Percentiles rank a stretch among this genome's conserved stretches.
phyloP scores from a whole-genome alignment of 495 filamentous ascomycete species.

The Hyphodiscus hymeniophilus region DNA sequence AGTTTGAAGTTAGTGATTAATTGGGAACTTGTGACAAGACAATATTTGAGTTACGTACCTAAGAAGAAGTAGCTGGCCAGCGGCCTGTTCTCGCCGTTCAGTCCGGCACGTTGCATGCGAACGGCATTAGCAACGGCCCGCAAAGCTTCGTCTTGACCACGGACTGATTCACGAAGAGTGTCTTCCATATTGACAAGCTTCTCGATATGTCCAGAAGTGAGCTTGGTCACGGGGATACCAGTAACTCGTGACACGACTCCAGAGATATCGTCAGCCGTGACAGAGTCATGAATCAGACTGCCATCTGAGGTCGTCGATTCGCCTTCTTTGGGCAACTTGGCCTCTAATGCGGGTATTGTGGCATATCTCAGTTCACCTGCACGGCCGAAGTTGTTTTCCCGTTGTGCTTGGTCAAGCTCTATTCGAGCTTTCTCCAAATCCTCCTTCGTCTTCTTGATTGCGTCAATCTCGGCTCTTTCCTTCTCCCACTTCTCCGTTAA shows the following conservation, averaged over 20 bases:
- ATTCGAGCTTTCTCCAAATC: slow-evolving; percentile 75
- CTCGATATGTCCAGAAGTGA: slow-evolving; percentile 87
- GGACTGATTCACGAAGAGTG: slow-evolving; percentile 70
- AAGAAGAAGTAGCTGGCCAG: slow-evolving; percentile 96
- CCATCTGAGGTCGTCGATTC: slow-evolving; percentile 31
- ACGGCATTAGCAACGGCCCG: slow-evolving; percentile 88
- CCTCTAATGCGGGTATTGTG: slow-evolving; percentile 71
- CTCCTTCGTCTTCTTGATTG: slow-evolving; percentile 76
- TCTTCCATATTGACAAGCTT: slow-evolving; percentile 95
- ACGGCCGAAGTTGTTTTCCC: slow-evolving; percentile 82
- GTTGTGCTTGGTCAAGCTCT: slow-evolving; percentile 74
- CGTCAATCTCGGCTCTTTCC: slow-evolving; percentile 75
- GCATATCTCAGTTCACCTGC: slow-evolving; percentile 85
- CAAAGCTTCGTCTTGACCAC: slow-evolving; percentile 90
- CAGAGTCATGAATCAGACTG: slow-evolving; percentile 77
- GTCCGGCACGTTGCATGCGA: slow-evolving; percentile 84
- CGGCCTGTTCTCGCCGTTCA: slow-evolving; percentile 85
- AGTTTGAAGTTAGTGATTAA: too few relatives aligned
- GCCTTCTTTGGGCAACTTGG: slow-evolving; percentile 70
- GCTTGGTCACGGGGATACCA: slow-evolving; percentile 83
- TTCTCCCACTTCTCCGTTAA: slow-evolving; percentile 82
- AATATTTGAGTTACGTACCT: too few relatives aligned
- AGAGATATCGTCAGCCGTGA: slow-evolving; percentile 89
- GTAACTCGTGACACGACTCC: slow-evolving; percentile 84
- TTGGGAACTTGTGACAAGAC: too few relatives aligned